Conservation (phyloP, 2,329 filamentous ascomycete species). For the Corynespora cassiicola region DNA sequence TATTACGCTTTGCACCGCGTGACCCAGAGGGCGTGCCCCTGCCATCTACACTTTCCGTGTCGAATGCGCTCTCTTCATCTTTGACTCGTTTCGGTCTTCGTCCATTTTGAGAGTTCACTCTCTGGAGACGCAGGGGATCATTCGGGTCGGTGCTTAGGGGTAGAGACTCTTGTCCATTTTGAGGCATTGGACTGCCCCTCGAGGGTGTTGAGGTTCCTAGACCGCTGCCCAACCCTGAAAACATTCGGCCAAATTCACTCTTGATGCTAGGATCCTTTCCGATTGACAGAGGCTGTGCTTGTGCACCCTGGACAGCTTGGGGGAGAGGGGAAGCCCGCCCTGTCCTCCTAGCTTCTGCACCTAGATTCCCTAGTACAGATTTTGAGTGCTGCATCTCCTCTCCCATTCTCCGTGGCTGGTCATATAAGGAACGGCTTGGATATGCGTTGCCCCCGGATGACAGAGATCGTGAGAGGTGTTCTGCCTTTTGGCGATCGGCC, state of each 20-base stretch:
- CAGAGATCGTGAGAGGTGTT: slow-evolving; percentile 41
- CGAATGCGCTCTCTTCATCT: slow-evolving; percentile 73
- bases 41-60: slow-evolving; percentile 70
- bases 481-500: slow-evolving; percentile 39
- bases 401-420: slow-evolving; percentile 50
- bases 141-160: slow-evolving; percentile 35
- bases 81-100: slow-evolving; percentile 67
- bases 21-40: slow-evolving; percentile 66
- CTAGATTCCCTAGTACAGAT: slow-evolving; percentile 71
- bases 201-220: slow-evolving; percentile 65
- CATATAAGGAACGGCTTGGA: slow-evolving; percentile 37
- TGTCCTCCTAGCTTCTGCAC: slow-evolving; percentile 76
- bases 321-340: slow-evolving; percentile 87
- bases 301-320: slow-evolving; percentile 91
- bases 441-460: slow-evolving; percentile 37
- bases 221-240: slow-evolving; percentile 85
- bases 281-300: slow-evolving; percentile 79
- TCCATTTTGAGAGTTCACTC: slow-evolving; percentile 46
- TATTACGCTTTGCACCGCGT: slow-evolving; percentile 71
- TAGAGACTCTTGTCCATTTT: slow-evolving; percentile 32
- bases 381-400: slow-evolving; percentile 67
- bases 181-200: slow-evolving; percentile 56
- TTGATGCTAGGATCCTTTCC: slow-evolving; percentile 88
- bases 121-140: slow-evolving; percentile 37
- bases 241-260: slow-evolving; percentile 93